Percentiles rank a stretch among this genome's conserved stretches.
These are phyloP conservation scores for Centrapalus pauciflorus DNA, from an alignment of 129 eudicot species.

Conservation along the genomic window DNA sequence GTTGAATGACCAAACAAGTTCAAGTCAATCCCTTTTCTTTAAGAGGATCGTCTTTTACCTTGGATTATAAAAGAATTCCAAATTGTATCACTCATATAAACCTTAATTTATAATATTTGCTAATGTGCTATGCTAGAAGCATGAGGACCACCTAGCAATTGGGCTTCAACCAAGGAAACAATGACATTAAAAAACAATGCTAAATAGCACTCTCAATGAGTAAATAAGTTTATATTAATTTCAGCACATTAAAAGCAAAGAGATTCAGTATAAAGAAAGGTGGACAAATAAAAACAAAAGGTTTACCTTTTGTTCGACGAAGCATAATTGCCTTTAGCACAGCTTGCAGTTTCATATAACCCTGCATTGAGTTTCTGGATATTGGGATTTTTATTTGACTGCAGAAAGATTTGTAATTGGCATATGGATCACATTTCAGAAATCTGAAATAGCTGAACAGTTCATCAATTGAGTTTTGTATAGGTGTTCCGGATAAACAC, in stretches of 20 bases:
- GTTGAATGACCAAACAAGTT: background rate
- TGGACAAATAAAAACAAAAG: background rate
- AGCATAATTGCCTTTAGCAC: conserved; percentile 78
- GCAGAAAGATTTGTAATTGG: conserved; percentile 52
- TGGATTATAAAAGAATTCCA: background rate
- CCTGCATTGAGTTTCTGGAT: conserved; percentile 55
- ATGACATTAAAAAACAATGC: background rate
- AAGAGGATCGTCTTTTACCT: no score
- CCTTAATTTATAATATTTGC: background rate
- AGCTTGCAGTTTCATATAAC: conserved; percentile 83
- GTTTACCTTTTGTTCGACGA: conserved; percentile 94
- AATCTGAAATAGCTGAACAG: conserved; percentile 88
- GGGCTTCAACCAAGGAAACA: background rate
- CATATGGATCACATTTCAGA: conserved; percentile 71
- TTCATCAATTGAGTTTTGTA: conserved; percentile 90
- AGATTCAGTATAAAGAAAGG: background rate
- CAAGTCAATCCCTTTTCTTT: background rate
- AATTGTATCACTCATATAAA: background rate
- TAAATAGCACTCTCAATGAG: no score
- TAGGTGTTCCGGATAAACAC: conserved; percentile 98
- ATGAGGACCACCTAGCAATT: background rate
- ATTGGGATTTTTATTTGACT: conserved; percentile 58
- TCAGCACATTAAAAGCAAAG: background rate
- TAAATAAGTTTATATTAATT: background rate
- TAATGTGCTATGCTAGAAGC: background rate